phyloP scores from a whole-genome alignment of 2,329 filamentous ascomycete genomes.

The Stemphylium vesicarium region DNA sequence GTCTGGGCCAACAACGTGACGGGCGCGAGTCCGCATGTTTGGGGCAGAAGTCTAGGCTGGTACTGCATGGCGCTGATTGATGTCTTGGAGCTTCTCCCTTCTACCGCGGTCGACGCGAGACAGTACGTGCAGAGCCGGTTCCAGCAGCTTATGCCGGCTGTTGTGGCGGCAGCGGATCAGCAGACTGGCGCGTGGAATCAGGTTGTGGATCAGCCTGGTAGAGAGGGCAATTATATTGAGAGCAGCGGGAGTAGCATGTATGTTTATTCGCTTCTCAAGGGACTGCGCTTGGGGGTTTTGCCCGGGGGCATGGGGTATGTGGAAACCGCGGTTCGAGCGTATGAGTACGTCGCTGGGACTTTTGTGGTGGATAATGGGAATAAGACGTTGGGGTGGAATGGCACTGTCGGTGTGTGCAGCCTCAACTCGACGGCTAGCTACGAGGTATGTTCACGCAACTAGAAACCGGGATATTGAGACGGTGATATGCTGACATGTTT shows the following conservation, averaged over 20 bases:
- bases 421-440: conserved; percentile 30
- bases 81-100: conserved; percentile 51
- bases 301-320: background rate
- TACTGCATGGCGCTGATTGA: conserved; percentile 61
- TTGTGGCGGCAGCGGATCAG: conserved; percentile 43
- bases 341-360: conserved; percentile 33
- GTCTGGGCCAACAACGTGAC: conserved; percentile 60
- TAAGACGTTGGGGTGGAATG: conserved; percentile 39
- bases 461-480: background rate
- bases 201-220: conserved; percentile 58
- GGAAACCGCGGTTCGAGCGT: conserved; percentile 47
- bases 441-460: conserved; percentile 24
- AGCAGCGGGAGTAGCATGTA: conserved; percentile 66
- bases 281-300: conserved; percentile 48
- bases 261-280: conserved; percentile 59
- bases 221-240: conserved; percentile 65
- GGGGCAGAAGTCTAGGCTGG: conserved; percentile 63
- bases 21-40: conserved; percentile 60
- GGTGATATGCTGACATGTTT: background rate
- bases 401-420: conserved; percentile 40
- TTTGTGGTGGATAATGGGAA: conserved; percentile 29
- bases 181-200: conserved; percentile 62
- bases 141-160: conserved; percentile 30
- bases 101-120: background rate
- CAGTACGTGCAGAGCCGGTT: conserved; percentile 3